These are phyloP conservation scores for Spizellomyces sp. DNA, from an alignment of 192 early-diverging fungal genomes.

Conservation along the genomic window DNA sequence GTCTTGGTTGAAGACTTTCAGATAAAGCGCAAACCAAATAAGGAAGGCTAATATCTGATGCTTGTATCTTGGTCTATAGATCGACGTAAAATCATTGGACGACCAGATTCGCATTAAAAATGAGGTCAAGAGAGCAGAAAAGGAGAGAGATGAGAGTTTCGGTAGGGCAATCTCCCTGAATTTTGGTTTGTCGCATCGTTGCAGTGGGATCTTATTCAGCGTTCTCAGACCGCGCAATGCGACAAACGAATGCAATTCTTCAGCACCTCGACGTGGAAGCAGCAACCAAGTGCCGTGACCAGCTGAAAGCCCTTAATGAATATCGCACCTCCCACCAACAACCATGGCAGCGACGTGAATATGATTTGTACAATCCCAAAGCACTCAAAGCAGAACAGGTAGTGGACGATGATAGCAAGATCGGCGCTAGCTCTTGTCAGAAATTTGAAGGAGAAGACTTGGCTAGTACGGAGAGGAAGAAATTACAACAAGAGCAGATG, in stretches of 20 bases:
- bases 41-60: too few relatives aligned
- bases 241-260: constrained; percentile 51
- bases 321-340: constrained; percentile 49
- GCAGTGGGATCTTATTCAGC: not conserved
- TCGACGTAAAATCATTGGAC: constrained; percentile 56
- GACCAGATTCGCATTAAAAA: constrained; percentile 59
- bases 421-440: constrained; percentile 48
- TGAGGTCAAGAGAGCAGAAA: constrained; percentile 46
- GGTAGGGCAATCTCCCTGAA: constrained; percentile 33
- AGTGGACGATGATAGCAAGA: constrained; percentile 44
- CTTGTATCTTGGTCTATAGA: constrained; percentile 27
- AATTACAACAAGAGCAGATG: constrained; percentile 55
- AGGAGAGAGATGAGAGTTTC: constrained; percentile 45
- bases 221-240: constrained; percentile 35
- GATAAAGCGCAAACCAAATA: too few relatives aligned
- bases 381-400: constrained; percentile 51
- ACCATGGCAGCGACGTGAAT: constrained; percentile 52
- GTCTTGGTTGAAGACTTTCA: too few relatives aligned
- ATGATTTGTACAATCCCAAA: constrained; percentile 57
- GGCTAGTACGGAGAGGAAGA: constrained; percentile 22
- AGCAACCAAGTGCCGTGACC: constrained; percentile 22
- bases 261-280: constrained; percentile 50
- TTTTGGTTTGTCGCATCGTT: not conserved
- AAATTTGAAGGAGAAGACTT: constrained; percentile 63
- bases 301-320: constrained; percentile 41